phyloP scores from a whole-genome alignment of 2,329 filamentous ascomycete species.

The Trichophaea hybrida region DNA sequence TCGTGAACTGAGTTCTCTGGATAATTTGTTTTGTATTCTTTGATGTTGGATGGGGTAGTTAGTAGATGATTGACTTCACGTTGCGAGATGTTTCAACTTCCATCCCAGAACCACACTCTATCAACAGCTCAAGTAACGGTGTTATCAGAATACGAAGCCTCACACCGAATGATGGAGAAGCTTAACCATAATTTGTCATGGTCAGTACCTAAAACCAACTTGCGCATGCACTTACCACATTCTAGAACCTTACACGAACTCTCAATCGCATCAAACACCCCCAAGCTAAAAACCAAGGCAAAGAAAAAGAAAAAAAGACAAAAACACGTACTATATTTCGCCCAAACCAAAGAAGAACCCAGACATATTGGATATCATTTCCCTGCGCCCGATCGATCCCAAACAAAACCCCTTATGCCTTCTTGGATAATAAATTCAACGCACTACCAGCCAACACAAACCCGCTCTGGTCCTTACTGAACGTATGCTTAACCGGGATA shows the following conservation, averaged over 20 bases:
- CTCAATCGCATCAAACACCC: not conserved
- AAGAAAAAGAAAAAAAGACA: not conserved
- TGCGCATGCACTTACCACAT: too few relatives aligned
- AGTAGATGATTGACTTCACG: too few relatives aligned
- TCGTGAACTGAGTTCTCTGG: too few relatives aligned
- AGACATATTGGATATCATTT: not conserved
- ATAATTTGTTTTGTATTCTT: too few relatives aligned
- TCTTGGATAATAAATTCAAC: constrained; percentile 68
- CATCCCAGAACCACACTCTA: too few relatives aligned
- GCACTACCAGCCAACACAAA: constrained; percentile 92
- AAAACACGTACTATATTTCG: not conserved
- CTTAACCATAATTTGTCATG: too few relatives aligned
- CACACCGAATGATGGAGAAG: too few relatives aligned
- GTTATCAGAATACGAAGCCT: too few relatives aligned
- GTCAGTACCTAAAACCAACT: too few relatives aligned
- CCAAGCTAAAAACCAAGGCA: not conserved
- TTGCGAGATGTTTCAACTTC: too few relatives aligned
- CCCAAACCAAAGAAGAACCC: not conserved
- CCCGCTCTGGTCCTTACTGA: constrained; percentile 76
- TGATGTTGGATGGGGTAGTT: too few relatives aligned
- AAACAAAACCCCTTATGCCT: constrained; percentile 29
- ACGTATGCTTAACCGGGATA: constrained; percentile 70
- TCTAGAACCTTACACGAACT: not conserved
- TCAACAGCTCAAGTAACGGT: too few relatives aligned
- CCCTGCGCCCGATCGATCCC: not conserved